Base-by-base conservation (phyloP, 257 asterid genomes). In the Solanum virginianum region DNA sequence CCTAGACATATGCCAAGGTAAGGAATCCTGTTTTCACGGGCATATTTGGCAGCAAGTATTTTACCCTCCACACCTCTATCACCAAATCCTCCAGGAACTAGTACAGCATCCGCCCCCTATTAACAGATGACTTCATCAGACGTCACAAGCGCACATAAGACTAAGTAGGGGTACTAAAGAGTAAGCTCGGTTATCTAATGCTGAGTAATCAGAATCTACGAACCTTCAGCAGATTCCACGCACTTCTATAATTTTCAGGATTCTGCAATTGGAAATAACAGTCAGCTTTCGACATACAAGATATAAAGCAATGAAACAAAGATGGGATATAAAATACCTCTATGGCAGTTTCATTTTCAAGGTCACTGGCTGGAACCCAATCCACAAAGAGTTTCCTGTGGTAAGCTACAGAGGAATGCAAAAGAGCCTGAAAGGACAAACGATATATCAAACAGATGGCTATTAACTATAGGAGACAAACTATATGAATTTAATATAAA, bases 81-180 rank as follows among this genome's bases (percentile, higher is more conserved):
- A 77, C 97, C 97, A 90, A 94, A 94, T 70, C 97, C 97, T 80
- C 97, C 97, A 80, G 97, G 97, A 85, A 94, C 97, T 77, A 94
- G 87, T 81, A 94, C 80, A 63, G 90, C 97, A 89, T 92, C 94
- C 54, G 97, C 93, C 56, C 94, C 96, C 97, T 94, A 82, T 82
- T 55, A 85, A 83, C 68, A 87, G 15, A 77, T 59, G 29, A 70
- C 47, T 12, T 72, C 77, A 66, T 87, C 80, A 89, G 87, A 85
- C n/a, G 2, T 81, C 51, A 10, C 84, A 54, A 71, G 55, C 10
- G 22, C 24, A 49, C 11, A 51, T 24, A 49, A 47, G 81, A 75
- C 8, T 75, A 49, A 75, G 81, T 24, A 75, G 43, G 41, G 81
- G 22, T 9, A 6, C 43, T 49, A 47, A 75, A 47, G 59, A 24